Base-by-base conservation (phyloP, 495 filamentous ascomycete species). In the Podospora pseudocomata region DNA sequence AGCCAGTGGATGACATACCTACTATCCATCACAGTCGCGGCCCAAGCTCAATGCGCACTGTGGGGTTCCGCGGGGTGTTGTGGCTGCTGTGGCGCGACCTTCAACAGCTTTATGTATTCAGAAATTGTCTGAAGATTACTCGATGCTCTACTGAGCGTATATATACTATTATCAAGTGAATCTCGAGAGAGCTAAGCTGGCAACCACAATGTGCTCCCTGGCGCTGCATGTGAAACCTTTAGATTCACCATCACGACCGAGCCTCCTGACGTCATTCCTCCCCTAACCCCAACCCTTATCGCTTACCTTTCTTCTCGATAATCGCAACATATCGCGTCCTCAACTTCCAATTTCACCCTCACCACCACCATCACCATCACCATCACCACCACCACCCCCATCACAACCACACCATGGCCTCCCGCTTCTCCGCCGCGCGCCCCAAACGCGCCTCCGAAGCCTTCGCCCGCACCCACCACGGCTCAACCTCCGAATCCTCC, bases 381-480 rank as follows among this genome's bases (percentile, higher is more conserved):
- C 26, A 34, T 11, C 27, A 30, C 61, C 26, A 26, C 26, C 39
- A 55, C 23, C 23, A 2, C 55, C 54, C 61, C 34, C 7, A 28
- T n/a, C 11, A 34, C 6, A 32, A 34, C 16, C 27, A 66, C 28
- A 66, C 15, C 39, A 94, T 93, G 90, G 83, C 89, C 16, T 84
- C 86, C 58, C 82, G 85, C 66, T 85, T 80, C 70, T 83, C 84
- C 59, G 88, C 87, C 54, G 88, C 86, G 39, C 91, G 92, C 20
- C 92, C 94, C 2, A 97, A 94, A 79, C 87, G 91, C 68, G 89
- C 87, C 4, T 91, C 88, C 65, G 93, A 96, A 77, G 87, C 88
- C 72, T 95, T 91, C 73, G 83, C 90, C 58, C 88, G 92, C 68
- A 84, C 85, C 20, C 89, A 93, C 73, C 88, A 92, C 68, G 80